Evolutionary conservation across 495 filamentous ascomycete genomes (phyloP), one percentile per base, ranked within the genome.

Genomic region (Trichoderma virens): DNA sequence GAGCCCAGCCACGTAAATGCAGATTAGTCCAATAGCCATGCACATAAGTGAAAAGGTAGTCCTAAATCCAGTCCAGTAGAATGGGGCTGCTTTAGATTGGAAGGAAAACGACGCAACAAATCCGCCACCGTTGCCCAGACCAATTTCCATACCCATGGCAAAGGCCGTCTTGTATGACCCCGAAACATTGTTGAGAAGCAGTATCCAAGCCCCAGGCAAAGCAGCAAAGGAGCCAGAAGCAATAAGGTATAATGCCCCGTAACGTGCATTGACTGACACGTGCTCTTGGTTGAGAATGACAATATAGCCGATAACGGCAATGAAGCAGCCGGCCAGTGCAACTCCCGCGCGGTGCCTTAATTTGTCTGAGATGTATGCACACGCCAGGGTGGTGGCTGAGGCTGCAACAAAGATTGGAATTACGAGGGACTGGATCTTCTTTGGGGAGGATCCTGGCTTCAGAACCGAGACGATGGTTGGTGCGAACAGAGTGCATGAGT

Each of bases 361-460:
- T 13, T 67, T 67, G 59, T 79, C 76, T 9, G 73, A 70, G 13
- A 63, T 60, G 27, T 61, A 67, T 0, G 75, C 74, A 1, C 66
- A 31, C 1, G 63, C 30, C 2, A 69, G 38, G 25, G 62, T 65
- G 9, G n/a, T 56, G 11, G 59, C 61, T 6, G 69, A 39, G 5
- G 69, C 63, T 4, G 70, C 71, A 41, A 72, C 66, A 39, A 74
- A 79, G 63, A 76, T 73, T 1, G 75, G 76, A 20, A 79, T 74
- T 11, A 65, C 65, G 39, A 67, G 68, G 43, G 71, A 68, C 64
- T 79, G 75, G 3, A 70, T 65, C n/a, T 70, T 28, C 14, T 51
- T 62, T 1, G 62, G 20, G 7, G 64, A 56, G 13, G 63, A 62
- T 6, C 25, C 61, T 2, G 47, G 61, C 14, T 66, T 32, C 62